A percentile compares a stretch with the other conserved stretches of the same genome.
Evolutionary conservation across 2,329 filamentous ascomycete species (phyloP).

Genomic region (Curvularia spicifera): DNA sequence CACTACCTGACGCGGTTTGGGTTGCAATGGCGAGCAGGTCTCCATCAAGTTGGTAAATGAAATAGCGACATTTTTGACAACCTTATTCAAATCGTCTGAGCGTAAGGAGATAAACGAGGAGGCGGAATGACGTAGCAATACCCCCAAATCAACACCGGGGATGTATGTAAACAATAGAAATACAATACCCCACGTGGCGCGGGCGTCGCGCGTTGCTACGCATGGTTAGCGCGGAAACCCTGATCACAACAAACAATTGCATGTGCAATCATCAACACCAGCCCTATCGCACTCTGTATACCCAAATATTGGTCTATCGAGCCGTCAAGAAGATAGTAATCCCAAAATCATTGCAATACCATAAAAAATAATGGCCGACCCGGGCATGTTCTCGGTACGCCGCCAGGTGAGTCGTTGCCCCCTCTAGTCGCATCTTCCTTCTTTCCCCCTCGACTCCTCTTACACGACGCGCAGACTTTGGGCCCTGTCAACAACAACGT

Average conservation of each 20-base stretch:
- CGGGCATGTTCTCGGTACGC: conserved; percentile 86
- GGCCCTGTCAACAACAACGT: conserved; percentile 83
- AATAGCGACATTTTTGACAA: not conserved
- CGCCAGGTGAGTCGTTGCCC: conserved; percentile 71
- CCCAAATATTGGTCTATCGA: not conserved
- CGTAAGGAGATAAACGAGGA: not conserved
- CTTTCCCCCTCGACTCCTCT: conserved; percentile 18
- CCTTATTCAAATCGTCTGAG: too few relatives aligned
- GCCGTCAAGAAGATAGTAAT: conserved; percentile 2
- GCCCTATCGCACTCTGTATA: conserved; percentile 17
- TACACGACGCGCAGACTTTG: conserved; percentile 69
- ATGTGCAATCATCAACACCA: conserved; percentile 27
- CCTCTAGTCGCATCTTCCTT: conserved; percentile 20
- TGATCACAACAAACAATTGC: conserved; percentile 41
- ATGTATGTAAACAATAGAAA: conserved; percentile 15
- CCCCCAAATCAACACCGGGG: not conserved
- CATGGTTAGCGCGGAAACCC: conserved; percentile 29
- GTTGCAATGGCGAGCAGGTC: not conserved
- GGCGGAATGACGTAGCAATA: not conserved
- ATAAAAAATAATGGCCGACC: conserved; percentile 42
- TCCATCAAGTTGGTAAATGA: not conserved
- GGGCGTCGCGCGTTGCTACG: conserved; percentile 29
- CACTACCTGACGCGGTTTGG: not conserved
- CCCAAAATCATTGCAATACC: conserved; percentile 14
- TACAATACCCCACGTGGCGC: conserved; percentile 13